Percentiles rank a stretch among this genome's conserved stretches.
These are phyloP conservation scores for Colletotrichum gloeosporioides DNA, from an alignment of 2,329 filamentous ascomycete species.

Conservation along the genomic window DNA sequence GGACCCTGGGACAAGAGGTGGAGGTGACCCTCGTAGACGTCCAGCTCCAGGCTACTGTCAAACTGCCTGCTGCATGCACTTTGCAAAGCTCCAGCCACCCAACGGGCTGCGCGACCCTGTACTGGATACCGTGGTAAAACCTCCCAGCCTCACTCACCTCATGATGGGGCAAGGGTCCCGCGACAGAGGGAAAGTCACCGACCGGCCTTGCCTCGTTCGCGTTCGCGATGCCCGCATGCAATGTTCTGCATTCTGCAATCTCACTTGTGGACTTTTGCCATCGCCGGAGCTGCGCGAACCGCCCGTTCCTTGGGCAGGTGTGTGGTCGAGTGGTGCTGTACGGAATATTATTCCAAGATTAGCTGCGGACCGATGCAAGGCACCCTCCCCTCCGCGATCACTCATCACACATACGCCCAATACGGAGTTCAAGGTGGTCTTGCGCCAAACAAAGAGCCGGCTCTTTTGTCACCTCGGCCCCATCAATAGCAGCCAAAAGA, in stretches of 20 bases:
- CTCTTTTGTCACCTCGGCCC: neutral
- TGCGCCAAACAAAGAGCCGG: neutral
- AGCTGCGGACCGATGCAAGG: neutral
- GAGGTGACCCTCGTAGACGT: slow-evolving; percentile 1
- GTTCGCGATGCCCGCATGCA: neutral
- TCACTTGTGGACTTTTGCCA: neutral
- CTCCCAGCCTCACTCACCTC: slow-evolving; percentile 2
- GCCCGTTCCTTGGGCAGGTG: neutral
- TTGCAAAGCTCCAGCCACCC: slow-evolving; percentile 7
- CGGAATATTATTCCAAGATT: neutral
- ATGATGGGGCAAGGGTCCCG: neutral
- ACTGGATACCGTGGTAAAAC: neutral
- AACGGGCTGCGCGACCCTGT: neutral
- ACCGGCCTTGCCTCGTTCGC: neutral
- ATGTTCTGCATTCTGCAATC: neutral
- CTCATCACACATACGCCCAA: neutral
- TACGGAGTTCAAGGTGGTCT: neutral
- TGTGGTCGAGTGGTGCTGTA: neutral
- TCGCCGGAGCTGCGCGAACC: neutral
- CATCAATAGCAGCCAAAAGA: neutral
- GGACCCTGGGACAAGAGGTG: neutral
- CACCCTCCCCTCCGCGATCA: neutral
- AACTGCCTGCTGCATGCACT: neutral
- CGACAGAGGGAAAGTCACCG: neutral
- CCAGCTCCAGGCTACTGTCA: neutral